These are phyloP conservation scores for Trypanosoma avium DNA, from an alignment of 208 protist genomes.

Conservation along the genomic window DNA sequence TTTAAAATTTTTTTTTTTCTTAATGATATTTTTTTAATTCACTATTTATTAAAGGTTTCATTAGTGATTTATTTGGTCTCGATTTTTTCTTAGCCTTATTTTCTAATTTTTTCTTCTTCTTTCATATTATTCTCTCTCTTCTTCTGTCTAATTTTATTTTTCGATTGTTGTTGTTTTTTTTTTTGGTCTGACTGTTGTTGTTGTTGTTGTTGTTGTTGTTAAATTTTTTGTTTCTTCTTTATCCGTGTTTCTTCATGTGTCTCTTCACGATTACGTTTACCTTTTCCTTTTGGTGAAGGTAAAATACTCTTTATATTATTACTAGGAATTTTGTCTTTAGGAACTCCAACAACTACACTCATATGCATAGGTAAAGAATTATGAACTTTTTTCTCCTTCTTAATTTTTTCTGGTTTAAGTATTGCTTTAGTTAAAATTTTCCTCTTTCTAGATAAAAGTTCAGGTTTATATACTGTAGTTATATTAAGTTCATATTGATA, in stretches of 20 bases:
- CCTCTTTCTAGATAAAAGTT: conserved; percentile 29
- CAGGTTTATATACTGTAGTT: conserved; percentile 50
- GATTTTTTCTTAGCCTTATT: neutral
- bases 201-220: neutral
- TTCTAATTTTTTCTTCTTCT: neutral
- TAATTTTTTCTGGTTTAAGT: too few relatives aligned
- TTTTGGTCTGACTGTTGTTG: neutral
- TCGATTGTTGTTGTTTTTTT: neutral
- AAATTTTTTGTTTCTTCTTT: neutral
- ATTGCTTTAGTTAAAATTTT: too few relatives aligned
- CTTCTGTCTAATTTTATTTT: too few relatives aligned
- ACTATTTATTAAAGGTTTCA: neutral
- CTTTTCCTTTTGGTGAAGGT: too few relatives aligned
- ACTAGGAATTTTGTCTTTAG: too few relatives aligned
- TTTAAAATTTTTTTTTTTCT: neutral
- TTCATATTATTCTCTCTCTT: neutral
- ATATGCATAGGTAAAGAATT: too few relatives aligned
- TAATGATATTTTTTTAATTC: neutral
- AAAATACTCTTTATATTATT: too few relatives aligned
- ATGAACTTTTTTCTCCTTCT: too few relatives aligned
- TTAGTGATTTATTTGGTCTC: neutral
- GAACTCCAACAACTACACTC: too few relatives aligned
- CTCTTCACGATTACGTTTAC: too few relatives aligned
- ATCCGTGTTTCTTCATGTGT: neutral
- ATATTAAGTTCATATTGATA: conserved; percentile 74